Base-by-base conservation (phyloP, 2,329 filamentous ascomycete species). In the Fusarium caatingaense region DNA sequence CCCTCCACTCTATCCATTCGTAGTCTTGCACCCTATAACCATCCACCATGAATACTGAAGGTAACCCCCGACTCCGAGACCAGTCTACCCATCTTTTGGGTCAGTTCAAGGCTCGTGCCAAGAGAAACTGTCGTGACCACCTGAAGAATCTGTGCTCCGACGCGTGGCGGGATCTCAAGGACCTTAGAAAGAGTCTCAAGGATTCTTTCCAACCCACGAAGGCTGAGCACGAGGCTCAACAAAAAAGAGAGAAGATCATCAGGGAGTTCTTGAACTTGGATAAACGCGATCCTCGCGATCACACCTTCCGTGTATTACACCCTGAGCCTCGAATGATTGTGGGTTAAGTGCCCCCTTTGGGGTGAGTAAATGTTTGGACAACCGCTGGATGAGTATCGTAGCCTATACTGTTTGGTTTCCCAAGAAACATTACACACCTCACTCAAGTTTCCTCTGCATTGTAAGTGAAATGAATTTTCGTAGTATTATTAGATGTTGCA, bases 321-420 rank as follows among this genome's bases (percentile, higher is more conserved):
- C 23, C 48, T 16, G 2, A 27, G 32, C 5, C 16, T 10, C 20
- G 6, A 27, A 40, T 25, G 18, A 9, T 16, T 49, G 34, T 28
- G 30, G 25, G 37, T 18, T 44, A 37, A 49, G 25, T 21, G 13
- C 21, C 37, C 27, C 44, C 27, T 40, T 34, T 23, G 48, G 34
- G 55, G 40, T 53, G 9, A 66, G 60, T 48, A 61, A 45, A 30
- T 34, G 20, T 66, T 55, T 54, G 34, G 56, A 46, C 25, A 30
- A 51, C 28, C 11, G 32, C 37, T 46, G 21, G 41, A 30, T 16
- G 23, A 53, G 49, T 28, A 40, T 62, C 16, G 15, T 50, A 55
- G 51, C 16, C 44, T 37, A 23, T 16, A 55, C 42, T 8, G n/a
- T 25, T 46, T 20, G 41, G 21, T 21, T 30, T 27, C 16, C 2